Conservation (phyloP, 2,329 filamentous ascomycete species). For the Decorospora gaudefroyi region DNA sequence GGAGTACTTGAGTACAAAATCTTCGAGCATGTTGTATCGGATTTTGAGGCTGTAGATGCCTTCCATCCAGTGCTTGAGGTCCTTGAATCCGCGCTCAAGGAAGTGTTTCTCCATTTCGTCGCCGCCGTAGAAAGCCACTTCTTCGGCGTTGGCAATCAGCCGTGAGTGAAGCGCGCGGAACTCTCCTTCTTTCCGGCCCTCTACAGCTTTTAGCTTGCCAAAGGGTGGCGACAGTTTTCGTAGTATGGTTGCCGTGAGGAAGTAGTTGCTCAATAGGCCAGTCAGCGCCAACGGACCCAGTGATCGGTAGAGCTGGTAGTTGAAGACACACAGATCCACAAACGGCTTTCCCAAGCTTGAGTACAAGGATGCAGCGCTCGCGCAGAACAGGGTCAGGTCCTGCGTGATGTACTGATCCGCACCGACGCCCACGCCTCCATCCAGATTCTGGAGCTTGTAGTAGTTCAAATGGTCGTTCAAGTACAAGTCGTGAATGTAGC, state of each 20-base stretch:
- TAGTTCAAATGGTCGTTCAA: slow-evolving; percentile 94
- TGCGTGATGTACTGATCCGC: slow-evolving; percentile 98
- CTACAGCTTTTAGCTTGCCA: slow-evolving; percentile 93
- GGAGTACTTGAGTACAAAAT: slow-evolving; percentile 96
- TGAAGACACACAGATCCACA: slow-evolving; percentile 97
- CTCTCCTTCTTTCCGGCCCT: slow-evolving; percentile 92
- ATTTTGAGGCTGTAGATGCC: slow-evolving; percentile 97
- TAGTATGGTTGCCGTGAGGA: slow-evolving; percentile 87
- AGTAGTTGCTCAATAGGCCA: slow-evolving; percentile 88
- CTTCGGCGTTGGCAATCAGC: slow-evolving; percentile 94
- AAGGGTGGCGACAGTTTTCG: slow-evolving; percentile 90
- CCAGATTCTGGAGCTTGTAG: slow-evolving; percentile 90
- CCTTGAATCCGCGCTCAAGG: slow-evolving; percentile 88
- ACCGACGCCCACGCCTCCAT: slow-evolving; percentile 88
- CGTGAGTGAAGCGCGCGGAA: slow-evolving; percentile 90
- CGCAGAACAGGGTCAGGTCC: slow-evolving; percentile 93
- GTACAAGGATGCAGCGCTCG: slow-evolving; percentile 87
- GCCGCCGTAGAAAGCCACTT: slow-evolving; percentile 96
- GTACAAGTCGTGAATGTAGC: slow-evolving; percentile 97
- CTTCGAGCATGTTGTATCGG: slow-evolving; percentile 97
- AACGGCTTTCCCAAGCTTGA: slow-evolving; percentile 97
- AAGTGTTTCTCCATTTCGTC: slow-evolving; percentile 94
- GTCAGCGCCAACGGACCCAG: slow-evolving; percentile 85
- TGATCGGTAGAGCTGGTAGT: slow-evolving; percentile 92
- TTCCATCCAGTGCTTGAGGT: slow-evolving; percentile 96